Evolutionary conservation across 345 rosid species (phyloP).

Genomic region (Camelina neglecta): DNA sequence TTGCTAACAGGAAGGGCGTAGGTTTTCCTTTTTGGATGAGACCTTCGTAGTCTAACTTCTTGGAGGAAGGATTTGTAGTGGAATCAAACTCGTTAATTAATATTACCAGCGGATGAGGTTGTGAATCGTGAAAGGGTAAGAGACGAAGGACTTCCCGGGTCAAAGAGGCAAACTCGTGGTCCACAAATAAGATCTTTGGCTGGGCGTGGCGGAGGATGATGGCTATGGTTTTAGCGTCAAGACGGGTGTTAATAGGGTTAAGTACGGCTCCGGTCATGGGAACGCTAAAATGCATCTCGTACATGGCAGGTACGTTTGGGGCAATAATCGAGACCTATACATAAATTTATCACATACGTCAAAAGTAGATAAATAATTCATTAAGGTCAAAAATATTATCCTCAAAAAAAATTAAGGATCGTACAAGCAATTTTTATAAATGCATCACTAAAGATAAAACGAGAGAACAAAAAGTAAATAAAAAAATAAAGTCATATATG

Average conservation of each 20-base stretch:
- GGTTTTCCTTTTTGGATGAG: conserved; percentile 51
- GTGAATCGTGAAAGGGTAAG: conserved; percentile 45
- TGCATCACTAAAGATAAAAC: not conserved
- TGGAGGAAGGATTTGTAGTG: conserved; percentile 15
- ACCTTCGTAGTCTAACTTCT: conserved; percentile 53
- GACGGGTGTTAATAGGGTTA: conserved; percentile 75
- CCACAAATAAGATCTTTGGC: conserved; percentile 67
- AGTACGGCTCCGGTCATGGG: conserved; percentile 91
- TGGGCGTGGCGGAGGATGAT: conserved; percentile 55
- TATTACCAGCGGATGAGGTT: conserved; percentile 44
- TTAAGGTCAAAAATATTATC: not conserved
- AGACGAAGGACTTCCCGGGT: conserved; percentile 56
- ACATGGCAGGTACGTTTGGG: conserved; percentile 80
- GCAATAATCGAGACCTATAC: conserved; percentile 80
- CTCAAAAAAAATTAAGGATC: not conserved
- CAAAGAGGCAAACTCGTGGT: conserved; percentile 53
- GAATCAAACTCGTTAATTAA: conserved; percentile 10
- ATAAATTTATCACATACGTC: not conserved
- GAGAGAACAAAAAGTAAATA: not conserved
- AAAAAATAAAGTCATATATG: not conserved
- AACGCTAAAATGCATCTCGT: conserved; percentile 89
- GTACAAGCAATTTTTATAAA: not conserved
- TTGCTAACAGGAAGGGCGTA: conserved; percentile 33
- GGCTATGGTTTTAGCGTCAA: conserved; percentile 65
- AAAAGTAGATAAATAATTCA: not conserved